These are phyloP conservation scores for Penicillium polonicum DNA, from an alignment of 2,329 filamentous ascomycete genomes.

Conservation along the genomic window DNA sequence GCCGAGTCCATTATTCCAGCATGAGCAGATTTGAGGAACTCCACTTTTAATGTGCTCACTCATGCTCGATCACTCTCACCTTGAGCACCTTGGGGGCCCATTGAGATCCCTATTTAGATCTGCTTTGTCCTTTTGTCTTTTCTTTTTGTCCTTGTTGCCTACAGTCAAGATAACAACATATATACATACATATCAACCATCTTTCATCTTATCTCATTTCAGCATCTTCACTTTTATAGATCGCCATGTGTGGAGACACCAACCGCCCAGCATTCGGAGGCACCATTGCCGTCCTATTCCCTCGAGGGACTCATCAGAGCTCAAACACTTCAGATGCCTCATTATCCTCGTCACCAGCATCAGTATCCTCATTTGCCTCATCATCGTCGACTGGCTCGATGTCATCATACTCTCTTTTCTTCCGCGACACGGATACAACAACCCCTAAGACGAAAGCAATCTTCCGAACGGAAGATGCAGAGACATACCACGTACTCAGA, in stretches of 20 bases:
- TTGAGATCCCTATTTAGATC: constrained; percentile 8
- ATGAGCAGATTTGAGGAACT: constrained; percentile 21
- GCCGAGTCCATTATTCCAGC: no score
- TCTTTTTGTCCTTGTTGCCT: not conserved
- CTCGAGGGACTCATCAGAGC: constrained; percentile 7
- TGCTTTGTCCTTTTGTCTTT: not conserved
- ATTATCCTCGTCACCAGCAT: constrained; percentile 22
- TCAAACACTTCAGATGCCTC: constrained; percentile 11
- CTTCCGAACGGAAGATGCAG: constrained; percentile 28
- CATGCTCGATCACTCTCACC: constrained; percentile 31
- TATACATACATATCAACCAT: not conserved
- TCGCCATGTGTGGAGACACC: constrained; percentile 50
- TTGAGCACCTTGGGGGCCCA: constrained; percentile 12
- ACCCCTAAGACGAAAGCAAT: constrained; percentile 23
- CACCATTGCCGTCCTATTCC: constrained; percentile 37
- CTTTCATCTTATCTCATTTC: not conserved
- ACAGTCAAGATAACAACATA: not conserved
- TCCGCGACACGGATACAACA: constrained; percentile 21
- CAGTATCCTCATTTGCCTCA: constrained; percentile 16
- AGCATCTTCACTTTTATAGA: constrained; percentile 29
- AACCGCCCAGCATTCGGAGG: constrained; percentile 47
- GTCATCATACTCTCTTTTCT: constrained; percentile 34
- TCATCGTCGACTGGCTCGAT: constrained; percentile 16
- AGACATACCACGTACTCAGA: constrained; percentile 23
- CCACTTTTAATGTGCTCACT: constrained; percentile 15